Evolutionary conservation across 768 basidiomycete genomes (phyloP), one percentile per base, ranked within the genome.

Genomic region (Suillus subluteus): DNA sequence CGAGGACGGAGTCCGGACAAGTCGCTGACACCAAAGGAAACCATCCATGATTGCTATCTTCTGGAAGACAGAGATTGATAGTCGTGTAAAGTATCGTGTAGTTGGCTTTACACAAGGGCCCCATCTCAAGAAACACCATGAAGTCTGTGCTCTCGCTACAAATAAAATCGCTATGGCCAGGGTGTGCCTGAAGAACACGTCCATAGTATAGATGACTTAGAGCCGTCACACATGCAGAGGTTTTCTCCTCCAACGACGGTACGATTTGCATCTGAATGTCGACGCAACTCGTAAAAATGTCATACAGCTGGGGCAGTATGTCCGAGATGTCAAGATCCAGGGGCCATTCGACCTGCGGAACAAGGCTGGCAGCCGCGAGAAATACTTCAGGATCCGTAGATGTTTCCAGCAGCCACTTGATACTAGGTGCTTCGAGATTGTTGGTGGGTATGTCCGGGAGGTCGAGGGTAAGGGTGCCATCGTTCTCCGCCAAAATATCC

Each of bases 331-430:
- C 52, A 54, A 54, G 52, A 46, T 65, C 38, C 41, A 65, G 2
- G 8, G 62, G 69, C 69, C 69, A 70, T 55, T 58, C 65, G 15
- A 70, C 23, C 21, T 61, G 62, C 13, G 63, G 52, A n/a, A 71
- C 65, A 37, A 71, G 30, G 5, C 21, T 38, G n/a, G 62, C 58
- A 30, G 65, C 63, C 1, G 65, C 52, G 6, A 62, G 6, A 35
- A 56, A 26, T 43, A 70, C 58, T 35, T 70, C 65, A 13, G 52
- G 64, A 64, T 70, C 69, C 6, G 56, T 70, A 8, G 69, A 70
- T 37, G 62, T 70, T 18, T 70, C 65, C 4, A 70, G 65, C 30
- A 70, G 52, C 69, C 69, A 73, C 48, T 56, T 40, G 35, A 73
- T 65, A 3, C 66, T 30, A 18, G 52, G 52, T 18, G 52, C 52